Percentiles rank a stretch among this genome's conserved stretches.
These are phyloP conservation scores for Entomophthora muscae DNA, from an alignment of 371 early-diverging fungal genomes.

Conservation along the genomic window DNA sequence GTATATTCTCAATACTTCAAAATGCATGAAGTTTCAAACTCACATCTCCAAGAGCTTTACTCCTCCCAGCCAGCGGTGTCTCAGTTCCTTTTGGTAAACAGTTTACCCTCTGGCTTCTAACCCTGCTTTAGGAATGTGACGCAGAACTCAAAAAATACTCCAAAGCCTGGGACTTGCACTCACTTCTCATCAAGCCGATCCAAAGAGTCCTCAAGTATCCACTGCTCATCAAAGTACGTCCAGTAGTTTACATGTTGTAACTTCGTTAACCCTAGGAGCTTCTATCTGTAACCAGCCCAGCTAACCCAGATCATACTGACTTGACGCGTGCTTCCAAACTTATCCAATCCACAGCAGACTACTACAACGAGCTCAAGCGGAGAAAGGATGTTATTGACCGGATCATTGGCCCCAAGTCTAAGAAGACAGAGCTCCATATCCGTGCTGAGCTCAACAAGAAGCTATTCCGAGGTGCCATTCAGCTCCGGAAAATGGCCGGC, in stretches of 20 bases:
- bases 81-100: constrained; percentile 27
- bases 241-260: background rate
- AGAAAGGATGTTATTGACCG: constrained; percentile 68
- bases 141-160: constrained; percentile 37
- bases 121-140: constrained; percentile 19
- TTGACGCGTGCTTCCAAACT: constrained; percentile 23
- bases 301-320: constrained; percentile 32
- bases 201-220: constrained; percentile 78
- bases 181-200: constrained; percentile 68
- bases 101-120: background rate
- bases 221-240: constrained; percentile 35
- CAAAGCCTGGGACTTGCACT: constrained; percentile 59
- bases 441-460: constrained; percentile 62
- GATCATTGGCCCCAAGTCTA: constrained; percentile 47
- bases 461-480: constrained; percentile 34
- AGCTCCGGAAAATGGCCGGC: background rate
- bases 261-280: constrained; percentile 28
- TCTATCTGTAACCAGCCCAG: constrained; percentile 28
- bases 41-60: constrained; percentile 35
- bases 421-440: constrained; percentile 2
- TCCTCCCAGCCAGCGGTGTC: constrained; percentile 19
- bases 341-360: constrained; percentile 49
- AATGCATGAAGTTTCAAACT: constrained; percentile 43
- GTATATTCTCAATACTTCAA: constrained; percentile 61
- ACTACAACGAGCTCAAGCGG: constrained; percentile 65